Evolutionary conservation across 169 alveolate genomes (phyloP).

Genomic region (Eimeria zaria): DNA sequence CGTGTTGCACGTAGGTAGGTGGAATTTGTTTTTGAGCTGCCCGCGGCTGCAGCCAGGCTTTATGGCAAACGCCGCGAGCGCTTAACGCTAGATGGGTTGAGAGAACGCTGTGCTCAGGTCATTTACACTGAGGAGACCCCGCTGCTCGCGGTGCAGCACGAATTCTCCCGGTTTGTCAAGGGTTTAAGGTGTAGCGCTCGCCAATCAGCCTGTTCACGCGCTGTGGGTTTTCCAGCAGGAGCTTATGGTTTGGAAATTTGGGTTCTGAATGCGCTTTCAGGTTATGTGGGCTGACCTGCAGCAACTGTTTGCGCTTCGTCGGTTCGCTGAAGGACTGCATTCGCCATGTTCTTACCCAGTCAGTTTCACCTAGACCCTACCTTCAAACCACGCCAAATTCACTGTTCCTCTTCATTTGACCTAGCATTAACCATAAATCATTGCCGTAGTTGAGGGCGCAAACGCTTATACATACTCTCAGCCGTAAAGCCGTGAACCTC

Average conservation of each 20-base stretch:
- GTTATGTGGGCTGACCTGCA: constrained; percentile 51
- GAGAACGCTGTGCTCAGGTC: not conserved
- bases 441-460: not conserved
- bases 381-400: not conserved
- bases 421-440: not conserved
- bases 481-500: not conserved
- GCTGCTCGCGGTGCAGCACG: constrained; percentile 67
- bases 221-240: not conserved
- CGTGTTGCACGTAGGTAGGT: not conserved
- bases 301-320: constrained; percentile 60
- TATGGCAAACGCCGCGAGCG: no score
- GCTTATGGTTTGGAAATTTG: not conserved
- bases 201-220: not conserved
- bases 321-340: constrained; percentile 53
- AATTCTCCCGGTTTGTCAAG: constrained; percentile 45
- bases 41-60: not conserved
- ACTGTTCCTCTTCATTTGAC: not conserved
- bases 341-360: constrained; percentile 27
- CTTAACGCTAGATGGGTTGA: no score
- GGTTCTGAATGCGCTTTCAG: not conserved
- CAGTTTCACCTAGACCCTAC: not conserved
- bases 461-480: not conserved
- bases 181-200: not conserved
- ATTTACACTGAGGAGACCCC: constrained; percentile 52
- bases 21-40: not conserved